These are phyloP conservation scores for Cladophialophora psammophila DNA, from an alignment of 2,329 filamentous ascomycete species.

Conservation along the genomic window DNA sequence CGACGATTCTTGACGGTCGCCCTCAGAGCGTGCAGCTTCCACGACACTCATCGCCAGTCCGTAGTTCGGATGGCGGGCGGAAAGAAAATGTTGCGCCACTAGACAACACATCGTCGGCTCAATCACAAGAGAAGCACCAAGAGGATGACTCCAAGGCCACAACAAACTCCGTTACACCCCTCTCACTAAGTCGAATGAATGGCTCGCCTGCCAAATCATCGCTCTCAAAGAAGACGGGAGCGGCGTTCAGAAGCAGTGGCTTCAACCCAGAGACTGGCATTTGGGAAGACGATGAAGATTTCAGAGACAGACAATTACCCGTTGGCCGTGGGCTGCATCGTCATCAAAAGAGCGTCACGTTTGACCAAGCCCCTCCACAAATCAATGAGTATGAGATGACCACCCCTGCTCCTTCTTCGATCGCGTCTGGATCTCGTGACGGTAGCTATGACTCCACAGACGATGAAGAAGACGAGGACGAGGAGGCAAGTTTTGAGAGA, in stretches of 20 bases:
- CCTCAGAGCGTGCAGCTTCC: conserved; percentile 56
- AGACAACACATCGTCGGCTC: conserved; percentile 46
- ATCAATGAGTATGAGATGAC: conserved; percentile 99
- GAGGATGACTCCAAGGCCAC: conserved; percentile 30
- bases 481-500: conserved; percentile 68
- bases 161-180: conserved; percentile 45
- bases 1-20: conserved; percentile 75
- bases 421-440: conserved; percentile 87
- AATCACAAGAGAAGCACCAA: conserved; percentile 53
- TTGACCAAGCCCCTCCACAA: conserved; percentile 90
- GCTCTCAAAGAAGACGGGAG: conserved; percentile 70
- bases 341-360: conserved; percentile 95
- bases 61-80: conserved; percentile 54
- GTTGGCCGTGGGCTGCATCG: conserved; percentile 75
- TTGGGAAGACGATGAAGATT: conserved; percentile 72
- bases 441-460: conserved; percentile 83
- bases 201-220: conserved; percentile 89
- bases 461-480: conserved; percentile 75
- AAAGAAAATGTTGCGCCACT: conserved; percentile 55
- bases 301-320: conserved; percentile 66
- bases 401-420: conserved; percentile 92
- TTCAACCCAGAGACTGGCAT: conserved; percentile 74
- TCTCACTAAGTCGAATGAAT: conserved; percentile 71
- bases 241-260: conserved; percentile 48
- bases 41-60: conserved; percentile 28